These are phyloP conservation scores for Phytophthora agathidicida DNA, from an alignment of 352 stramenopile genomes.

Conservation along the genomic window DNA sequence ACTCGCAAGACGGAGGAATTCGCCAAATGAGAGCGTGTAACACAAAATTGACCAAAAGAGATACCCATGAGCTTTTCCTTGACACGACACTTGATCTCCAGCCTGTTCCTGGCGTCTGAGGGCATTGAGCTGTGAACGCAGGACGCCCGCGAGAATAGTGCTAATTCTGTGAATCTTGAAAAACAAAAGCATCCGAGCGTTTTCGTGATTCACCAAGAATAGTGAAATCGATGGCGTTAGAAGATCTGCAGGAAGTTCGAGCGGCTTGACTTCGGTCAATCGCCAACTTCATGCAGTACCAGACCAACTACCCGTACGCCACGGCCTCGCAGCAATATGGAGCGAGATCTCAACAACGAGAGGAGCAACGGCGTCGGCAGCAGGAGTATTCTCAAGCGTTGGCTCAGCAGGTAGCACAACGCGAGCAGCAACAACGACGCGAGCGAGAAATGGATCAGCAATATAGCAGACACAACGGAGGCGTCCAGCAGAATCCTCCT, in stretches of 20 bases:
- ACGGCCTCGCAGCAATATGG: slow-evolving; percentile 32
- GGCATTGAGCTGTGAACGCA: no score
- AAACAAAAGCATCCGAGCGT: no score
- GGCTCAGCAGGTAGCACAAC: slow-evolving; percentile 60
- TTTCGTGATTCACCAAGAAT: slow-evolving; percentile 30
- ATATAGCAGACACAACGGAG: not conserved
- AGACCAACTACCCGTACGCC: slow-evolving; percentile 36
- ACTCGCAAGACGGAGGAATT: no score
- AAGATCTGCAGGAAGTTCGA: no score
- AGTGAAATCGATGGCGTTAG: slow-evolving; percentile 10
- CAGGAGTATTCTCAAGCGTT: slow-evolving; percentile 64
- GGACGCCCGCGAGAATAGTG: no score
- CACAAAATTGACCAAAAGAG: slow-evolving; percentile 1
- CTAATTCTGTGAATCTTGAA: no score
- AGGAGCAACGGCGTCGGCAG: slow-evolving; percentile 61
- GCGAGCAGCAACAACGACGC: slow-evolving; percentile 51
- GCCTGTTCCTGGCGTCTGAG: not conserved
- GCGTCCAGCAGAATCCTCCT: slow-evolving; percentile 5
- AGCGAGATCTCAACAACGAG: slow-evolving; percentile 35
- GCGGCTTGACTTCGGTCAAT: not conserved
- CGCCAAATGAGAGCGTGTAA: not conserved
- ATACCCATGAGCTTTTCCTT: no score
- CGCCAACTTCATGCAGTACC: slow-evolving; percentile 26
- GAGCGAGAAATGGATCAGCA: slow-evolving; percentile 42
- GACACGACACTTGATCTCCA: not conserved